Evolutionary conservation across 1,284 basidiomycete species (phyloP).

Genomic region (Moniliophthora roreri): DNA sequence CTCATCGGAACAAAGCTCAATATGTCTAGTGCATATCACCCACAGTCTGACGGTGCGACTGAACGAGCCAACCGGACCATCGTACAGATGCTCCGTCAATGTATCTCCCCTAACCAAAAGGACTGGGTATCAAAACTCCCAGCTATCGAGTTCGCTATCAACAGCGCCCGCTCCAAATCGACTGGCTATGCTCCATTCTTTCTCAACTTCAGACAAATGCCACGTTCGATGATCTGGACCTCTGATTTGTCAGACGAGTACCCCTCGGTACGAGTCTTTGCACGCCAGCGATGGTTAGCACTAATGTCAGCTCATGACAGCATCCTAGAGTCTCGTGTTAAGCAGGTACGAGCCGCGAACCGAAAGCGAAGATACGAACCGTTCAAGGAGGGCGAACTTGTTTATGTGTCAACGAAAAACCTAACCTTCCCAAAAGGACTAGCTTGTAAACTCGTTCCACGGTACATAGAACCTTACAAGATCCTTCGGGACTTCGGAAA

Average conservation of each 20-base stretch:
- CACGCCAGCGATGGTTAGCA: constrained; percentile 18
- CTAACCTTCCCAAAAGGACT: constrained; percentile 24
- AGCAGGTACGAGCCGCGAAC: constrained; percentile 27
- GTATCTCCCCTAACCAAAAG: constrained; percentile 13
- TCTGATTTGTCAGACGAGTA: constrained; percentile 11
- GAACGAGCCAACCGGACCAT: constrained; percentile 21
- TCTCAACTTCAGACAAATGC: constrained; percentile 29
- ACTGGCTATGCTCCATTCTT: constrained; percentile 34
- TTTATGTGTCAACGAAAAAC: constrained; percentile 30
- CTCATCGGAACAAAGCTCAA: constrained; percentile 19
- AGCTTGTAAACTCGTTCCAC: constrained; percentile 25
- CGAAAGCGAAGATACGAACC: constrained; percentile 13
- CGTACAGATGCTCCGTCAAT: constrained; percentile 20
- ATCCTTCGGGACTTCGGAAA: constrained; percentile 23
- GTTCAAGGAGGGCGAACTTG: constrained; percentile 23
- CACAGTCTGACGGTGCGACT: constrained; percentile 21
- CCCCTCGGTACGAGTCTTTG: constrained; percentile 21
- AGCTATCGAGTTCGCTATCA: constrained; percentile 22
- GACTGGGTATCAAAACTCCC: constrained; percentile 20
- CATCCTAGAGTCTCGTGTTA: constrained; percentile 25
- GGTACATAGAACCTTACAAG: constrained; percentile 29
- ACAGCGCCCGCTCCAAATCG: constrained; percentile 21
- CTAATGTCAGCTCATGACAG: constrained; percentile 25
- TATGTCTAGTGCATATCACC: constrained; percentile 23
- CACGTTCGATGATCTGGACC: constrained; percentile 26